These are phyloP conservation scores for Trichosanthes truncata DNA, from an alignment of 306 rosid species.

Conservation along the genomic window DNA sequence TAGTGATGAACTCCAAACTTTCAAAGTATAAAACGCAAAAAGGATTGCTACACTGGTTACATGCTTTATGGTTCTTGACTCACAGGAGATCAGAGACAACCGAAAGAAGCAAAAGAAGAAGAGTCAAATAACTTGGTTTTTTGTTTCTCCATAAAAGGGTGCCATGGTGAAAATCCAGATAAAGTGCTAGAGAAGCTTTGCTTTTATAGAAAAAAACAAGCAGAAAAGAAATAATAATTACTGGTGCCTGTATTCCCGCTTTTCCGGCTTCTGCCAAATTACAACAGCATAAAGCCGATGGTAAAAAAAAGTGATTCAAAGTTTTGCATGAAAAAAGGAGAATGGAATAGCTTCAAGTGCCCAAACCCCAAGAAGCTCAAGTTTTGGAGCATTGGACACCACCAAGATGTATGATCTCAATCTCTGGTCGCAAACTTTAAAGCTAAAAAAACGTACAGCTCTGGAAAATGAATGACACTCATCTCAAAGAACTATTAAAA, in stretches of 20 bases:
- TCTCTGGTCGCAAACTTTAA: conserved; percentile 17
- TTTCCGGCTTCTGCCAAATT: conserved; percentile 20
- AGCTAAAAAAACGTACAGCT: conserved; percentile 15
- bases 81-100: background rate
- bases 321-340: conserved; percentile 33
- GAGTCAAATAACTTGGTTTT: conserved; percentile 1
- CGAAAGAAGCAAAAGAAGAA: background rate
- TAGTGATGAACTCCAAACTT: background rate
- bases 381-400: conserved; percentile 28
- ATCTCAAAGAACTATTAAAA: conserved; percentile 21
- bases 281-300: conserved; percentile 12
- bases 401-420: conserved; percentile 16
- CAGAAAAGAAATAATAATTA: conserved; percentile 23
- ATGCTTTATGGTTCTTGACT: background rate
- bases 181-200: conserved; percentile 10
- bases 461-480: conserved; percentile 26
- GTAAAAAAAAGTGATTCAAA: conserved; percentile 18
- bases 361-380: conserved; percentile 36
- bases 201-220: conserved; percentile 21
- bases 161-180: conserved; percentile 19
- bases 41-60: background rate
- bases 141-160: conserved; percentile 21
- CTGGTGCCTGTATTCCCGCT: conserved; percentile 20
- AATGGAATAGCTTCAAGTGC: conserved; percentile 14
- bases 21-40: background rate